Evolutionary conservation across 805 yeast species (phyloP).

Genomic region (Kurtzmaniella cleridarum): DNA sequence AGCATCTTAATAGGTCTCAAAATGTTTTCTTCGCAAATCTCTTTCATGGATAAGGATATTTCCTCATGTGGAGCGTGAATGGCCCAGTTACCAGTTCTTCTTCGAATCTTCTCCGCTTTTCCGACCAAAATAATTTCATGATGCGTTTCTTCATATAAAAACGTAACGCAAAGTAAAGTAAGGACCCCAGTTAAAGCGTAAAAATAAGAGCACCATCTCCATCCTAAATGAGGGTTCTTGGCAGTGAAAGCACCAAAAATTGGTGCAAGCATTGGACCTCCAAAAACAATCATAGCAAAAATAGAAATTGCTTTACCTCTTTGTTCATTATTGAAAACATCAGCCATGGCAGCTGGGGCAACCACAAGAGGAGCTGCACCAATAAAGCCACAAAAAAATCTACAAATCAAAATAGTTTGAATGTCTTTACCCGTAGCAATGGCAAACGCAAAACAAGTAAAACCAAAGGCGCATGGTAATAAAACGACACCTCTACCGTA

Average conservation of each 20-base stretch:
- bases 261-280: conserved; percentile 81
- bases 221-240: conserved; percentile 34
- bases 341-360: conserved; percentile 82
- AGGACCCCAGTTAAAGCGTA: conserved; percentile 34
- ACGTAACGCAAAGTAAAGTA: conserved; percentile 27
- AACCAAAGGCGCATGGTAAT: conserved; percentile 38
- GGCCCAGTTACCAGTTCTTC: conserved; percentile 38
- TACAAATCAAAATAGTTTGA: conserved; percentile 67
- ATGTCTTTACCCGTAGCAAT: conserved; percentile 68
- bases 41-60: conserved; percentile 21
- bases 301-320: conserved; percentile 75
- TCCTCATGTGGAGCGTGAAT: conserved; percentile 36
- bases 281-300: conserved; percentile 68
- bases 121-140: conserved; percentile 30
- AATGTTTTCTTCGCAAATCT: conserved; percentile 30
- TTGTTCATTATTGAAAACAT: conserved; percentile 56
- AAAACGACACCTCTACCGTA: conserved; percentile 66
- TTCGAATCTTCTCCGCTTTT: conserved; percentile 31
- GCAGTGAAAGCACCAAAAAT: conserved; percentile 45
- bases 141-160: conserved; percentile 34
- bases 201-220: conserved; percentile 58
- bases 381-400: conserved; percentile 70
- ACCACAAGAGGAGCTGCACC: conserved; percentile 82
- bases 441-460: conserved; percentile 43
- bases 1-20: conserved; percentile 35